phyloP scores from a whole-genome alignment of 2,329 filamentous ascomycete genomes.

The Rosellinia necatrix region DNA sequence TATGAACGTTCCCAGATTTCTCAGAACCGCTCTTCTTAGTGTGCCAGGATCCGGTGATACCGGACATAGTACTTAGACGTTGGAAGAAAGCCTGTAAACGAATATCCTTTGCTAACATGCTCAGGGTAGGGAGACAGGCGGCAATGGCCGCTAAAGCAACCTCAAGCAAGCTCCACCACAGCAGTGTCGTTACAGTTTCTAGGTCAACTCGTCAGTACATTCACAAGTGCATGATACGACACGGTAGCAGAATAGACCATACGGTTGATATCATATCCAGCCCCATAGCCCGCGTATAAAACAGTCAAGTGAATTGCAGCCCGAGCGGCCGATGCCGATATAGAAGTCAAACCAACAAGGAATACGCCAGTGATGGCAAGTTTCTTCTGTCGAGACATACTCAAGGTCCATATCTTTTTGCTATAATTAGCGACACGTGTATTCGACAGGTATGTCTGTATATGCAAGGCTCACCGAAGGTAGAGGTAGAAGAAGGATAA shows the following conservation, averaged over 20 bases:
- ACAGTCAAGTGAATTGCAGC: neutral
- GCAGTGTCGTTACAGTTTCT: neutral
- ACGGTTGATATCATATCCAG: slow-evolving; percentile 1
- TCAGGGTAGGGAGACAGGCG: neutral
- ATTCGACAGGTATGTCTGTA: neutral
- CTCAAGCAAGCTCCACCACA: slow-evolving; percentile 1
- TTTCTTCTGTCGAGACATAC: neutral
- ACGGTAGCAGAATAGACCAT: neutral
- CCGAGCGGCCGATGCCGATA: neutral
- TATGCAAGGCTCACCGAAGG: neutral
- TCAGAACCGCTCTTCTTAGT: neutral
- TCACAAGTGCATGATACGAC: neutral
- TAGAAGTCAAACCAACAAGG: neutral
- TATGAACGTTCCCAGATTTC: neutral
- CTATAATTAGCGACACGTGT: neutral
- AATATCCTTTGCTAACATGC: neutral
- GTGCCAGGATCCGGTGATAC: neutral
- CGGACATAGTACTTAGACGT: neutral
- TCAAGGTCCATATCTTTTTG: neutral
- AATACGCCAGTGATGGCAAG: neutral
- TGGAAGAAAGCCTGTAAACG: neutral
- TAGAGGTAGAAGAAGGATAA: neutral
- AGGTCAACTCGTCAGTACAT: neutral
- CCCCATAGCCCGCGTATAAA: slow-evolving; percentile 1
- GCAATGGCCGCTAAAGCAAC: neutral